Percentiles rank a stretch among this genome's conserved stretches.
These are phyloP conservation scores for Rhizoclosmatium sp. DNA, from an alignment of 192 early-diverging fungal species.

Conservation along the genomic window DNA sequence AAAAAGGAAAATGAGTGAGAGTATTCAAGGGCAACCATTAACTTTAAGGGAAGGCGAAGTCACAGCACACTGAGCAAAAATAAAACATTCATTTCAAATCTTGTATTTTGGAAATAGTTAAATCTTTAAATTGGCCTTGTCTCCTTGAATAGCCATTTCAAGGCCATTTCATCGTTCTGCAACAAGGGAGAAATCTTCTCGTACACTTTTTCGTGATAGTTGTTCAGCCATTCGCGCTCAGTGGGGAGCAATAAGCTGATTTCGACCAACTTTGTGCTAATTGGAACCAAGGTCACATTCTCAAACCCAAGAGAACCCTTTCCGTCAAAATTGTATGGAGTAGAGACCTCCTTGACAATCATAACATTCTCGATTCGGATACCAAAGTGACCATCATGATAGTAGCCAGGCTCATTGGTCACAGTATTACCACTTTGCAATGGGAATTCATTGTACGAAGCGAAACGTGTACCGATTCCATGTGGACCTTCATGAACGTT, in stretches of 20 bases:
- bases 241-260: slow-evolving; percentile 67
- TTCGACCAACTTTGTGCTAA: slow-evolving; percentile 86
- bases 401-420: slow-evolving; percentile 98
- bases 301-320: slow-evolving; percentile 89
- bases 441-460: slow-evolving; percentile 71
- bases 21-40: no score
- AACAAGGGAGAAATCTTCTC: slow-evolving; percentile 84
- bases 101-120: no score
- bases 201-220: slow-evolving; percentile 79
- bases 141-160: slow-evolving; percentile 87
- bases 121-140: slow-evolving; percentile 69
- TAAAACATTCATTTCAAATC: no score
- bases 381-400: slow-evolving; percentile 95
- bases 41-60: no score
- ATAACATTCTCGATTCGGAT: slow-evolving; percentile 97
- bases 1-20: no score
- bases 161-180: slow-evolving; percentile 66
- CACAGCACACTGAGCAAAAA: no score
- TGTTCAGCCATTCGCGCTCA: slow-evolving; percentile 89
- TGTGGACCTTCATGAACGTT: slow-evolving; percentile 96
- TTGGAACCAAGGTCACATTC: slow-evolving; percentile 85
- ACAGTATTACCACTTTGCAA: slow-evolving; percentile 92
- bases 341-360: slow-evolving; percentile 76
- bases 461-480: slow-evolving; percentile 82
- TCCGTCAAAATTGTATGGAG: slow-evolving; percentile 85